Base-by-base conservation (phyloP, 2,329 filamentous ascomycete species). In the Teratosphaeria zuluensis region DNA sequence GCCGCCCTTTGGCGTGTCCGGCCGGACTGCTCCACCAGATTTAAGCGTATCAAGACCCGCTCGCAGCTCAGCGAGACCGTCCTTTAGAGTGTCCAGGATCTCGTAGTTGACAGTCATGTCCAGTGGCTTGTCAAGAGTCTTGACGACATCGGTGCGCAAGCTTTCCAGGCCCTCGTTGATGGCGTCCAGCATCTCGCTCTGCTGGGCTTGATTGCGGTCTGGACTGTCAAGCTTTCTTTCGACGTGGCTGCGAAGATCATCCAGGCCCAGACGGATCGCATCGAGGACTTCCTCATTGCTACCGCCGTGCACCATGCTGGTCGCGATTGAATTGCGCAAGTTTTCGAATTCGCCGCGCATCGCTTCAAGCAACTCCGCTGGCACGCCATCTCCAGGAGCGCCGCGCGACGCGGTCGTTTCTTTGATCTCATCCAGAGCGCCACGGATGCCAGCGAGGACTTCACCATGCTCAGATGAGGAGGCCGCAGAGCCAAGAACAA, bases 81-180 rank as follows among this genome's bases (percentile, higher is more conserved):
- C 81, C 70, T 88, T 95, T 58, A 97, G 80, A 0, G 89, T 90
- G 60, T 96, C 89, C 0, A 96, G 79, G 56, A 96, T 92, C 73
- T 96, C 91, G 63, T 95, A 89, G 60, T 89, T 92, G 59, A 90
- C 86, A 0, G 88, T 92, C 73, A 92, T 81, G 66, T 95, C 91
- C 0, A 84, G 78, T 4, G 91, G 89, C 74, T 90, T 94, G 69
- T 92, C 86, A 24, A 84, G 79, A 16, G 94, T 80, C 68, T 86
- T 86, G 63, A 82, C 78, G 55, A 96, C 82, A 64, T 96, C 92
- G 16, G 83, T 80, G 4, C 90, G 83, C 35, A 96, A 80, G 51
- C 81, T 83, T 61, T 89, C 88, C 42, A 96, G 80, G 1, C 91
- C 90, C 54, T 86, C 82, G 58, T 84, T 81, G 62, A 87, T 76